Evolutionary conservation across 176 grass and related monocot genomes (phyloP), one percentile per base, ranked within the genome.

Genomic region (Carex myosuroides): DNA sequence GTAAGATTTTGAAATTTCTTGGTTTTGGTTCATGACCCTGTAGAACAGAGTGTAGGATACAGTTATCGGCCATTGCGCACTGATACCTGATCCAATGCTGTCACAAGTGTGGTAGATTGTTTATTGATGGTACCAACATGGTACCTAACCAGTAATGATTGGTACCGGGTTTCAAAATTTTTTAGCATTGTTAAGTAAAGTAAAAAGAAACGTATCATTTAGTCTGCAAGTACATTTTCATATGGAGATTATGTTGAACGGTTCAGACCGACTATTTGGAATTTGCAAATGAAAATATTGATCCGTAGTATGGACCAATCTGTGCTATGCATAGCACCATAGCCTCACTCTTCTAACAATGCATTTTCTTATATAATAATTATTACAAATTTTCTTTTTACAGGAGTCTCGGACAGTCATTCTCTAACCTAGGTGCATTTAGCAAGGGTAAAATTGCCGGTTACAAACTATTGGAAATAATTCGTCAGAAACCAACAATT

Each of bases 361-460:
- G 5, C 5, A 37, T 4, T 57, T 55, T 79, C 29, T 55, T 59
- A 76, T 79, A 64, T 22, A 82, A 21, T 72, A 86, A 33, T 53
- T 12, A 71, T 22, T 75, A 20, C 14, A 73, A 65, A 81, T 88
- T 17, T 48, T 50, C 2, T 37, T 13, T 55, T 85, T 69, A 79
- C 87, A 97, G 95, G 89, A 94, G 95, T 70, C 68, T 97, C 30
- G 95, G 95, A 11, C 95, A 97, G 24, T 88, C 94, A 7, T 97
- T 97, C 70, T 94, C 94, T 0, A 97, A 97, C 21, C 89, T 97
- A 17, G 94, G 92, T 29, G 92, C 94, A 12, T 97, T 97, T 81
- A 97, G 94, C 86, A 97, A 97, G 86, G 94, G 94, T 35, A 97
- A 82, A 80, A 35, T 59, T 69, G 88, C 79, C 0, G 80, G 86